Conservation (phyloP, 306 rosid genomes). For the Trifolium subterraneum region DNA sequence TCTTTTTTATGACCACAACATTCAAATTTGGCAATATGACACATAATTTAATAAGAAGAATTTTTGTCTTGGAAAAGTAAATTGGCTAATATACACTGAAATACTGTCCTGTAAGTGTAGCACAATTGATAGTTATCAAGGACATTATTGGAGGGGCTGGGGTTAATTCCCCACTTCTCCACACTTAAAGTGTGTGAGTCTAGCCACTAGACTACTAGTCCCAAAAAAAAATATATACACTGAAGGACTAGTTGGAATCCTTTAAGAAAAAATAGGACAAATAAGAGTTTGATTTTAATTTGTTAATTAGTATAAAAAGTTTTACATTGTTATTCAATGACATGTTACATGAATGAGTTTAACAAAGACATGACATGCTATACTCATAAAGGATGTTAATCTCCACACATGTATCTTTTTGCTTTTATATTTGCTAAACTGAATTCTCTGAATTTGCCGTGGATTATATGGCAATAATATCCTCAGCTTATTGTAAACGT, state of each 20-base stretch:
- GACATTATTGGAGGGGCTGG: too few species aligned
- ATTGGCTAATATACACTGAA: constrained; percentile 5
- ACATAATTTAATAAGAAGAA: not conserved
- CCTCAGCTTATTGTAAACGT: not conserved
- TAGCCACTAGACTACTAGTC: too few species aligned
- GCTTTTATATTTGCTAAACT: not conserved
- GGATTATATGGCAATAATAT: not conserved
- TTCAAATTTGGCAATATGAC: constrained; percentile 3
- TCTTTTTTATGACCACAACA: constrained; percentile 23
- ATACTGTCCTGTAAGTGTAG: not conserved
- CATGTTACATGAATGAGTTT: not conserved
- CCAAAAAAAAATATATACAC: not conserved
- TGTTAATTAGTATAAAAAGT: not conserved
- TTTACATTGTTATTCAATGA: not conserved
- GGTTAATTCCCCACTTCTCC: too few species aligned
- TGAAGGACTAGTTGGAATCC: constrained; percentile 2
- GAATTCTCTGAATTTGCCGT: not conserved
- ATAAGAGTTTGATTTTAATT: constrained; percentile 4
- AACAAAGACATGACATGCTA: not conserved
- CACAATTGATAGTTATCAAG: too few species aligned
- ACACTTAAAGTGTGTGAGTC: too few species aligned
- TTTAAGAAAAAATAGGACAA: constrained; percentile 2
- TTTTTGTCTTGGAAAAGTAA: not conserved
- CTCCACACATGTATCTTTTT: not conserved
- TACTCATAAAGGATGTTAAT: not conserved